A percentile compares a stretch with the other conserved stretches of the same genome.
These are phyloP conservation scores for Podospora sp. DNA, from an alignment of 495 filamentous ascomycete genomes.

Conservation along the genomic window DNA sequence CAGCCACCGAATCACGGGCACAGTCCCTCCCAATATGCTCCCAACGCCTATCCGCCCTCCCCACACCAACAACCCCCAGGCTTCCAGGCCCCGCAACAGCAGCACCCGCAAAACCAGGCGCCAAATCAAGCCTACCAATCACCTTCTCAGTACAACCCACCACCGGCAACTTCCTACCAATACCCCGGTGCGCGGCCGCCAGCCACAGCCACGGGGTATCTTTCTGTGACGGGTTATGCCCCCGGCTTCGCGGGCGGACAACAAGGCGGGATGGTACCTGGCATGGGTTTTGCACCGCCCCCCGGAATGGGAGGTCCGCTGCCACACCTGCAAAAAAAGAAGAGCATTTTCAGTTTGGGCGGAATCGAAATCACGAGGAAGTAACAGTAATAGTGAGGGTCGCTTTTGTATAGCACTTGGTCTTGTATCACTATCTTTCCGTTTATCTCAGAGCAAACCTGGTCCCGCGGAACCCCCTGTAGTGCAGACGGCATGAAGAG, in stretches of 20 bases:
- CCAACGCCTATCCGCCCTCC: neutral
- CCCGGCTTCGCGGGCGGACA: neutral
- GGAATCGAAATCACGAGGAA: conserved; percentile 11
- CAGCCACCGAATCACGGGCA: neutral
- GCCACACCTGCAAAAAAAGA: conserved; percentile 8
- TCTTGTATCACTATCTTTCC: no score
- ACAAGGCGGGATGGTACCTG: neutral
- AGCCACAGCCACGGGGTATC: neutral
- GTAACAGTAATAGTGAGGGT: neutral
- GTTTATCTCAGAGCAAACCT: no score
- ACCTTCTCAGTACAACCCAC: no score
- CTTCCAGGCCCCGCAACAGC: neutral
- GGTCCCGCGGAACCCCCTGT: no score
- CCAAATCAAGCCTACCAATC: neutral
- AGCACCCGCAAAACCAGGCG: neutral
- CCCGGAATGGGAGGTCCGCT: conserved; percentile 8
- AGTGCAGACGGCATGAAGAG: no score
- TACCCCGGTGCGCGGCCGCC: neutral
- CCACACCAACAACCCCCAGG: neutral
- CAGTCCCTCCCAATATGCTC: no score
- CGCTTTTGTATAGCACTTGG: no score
- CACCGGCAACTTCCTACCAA: neutral
- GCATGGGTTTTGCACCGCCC: conserved; percentile 2
- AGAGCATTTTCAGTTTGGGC: conserved; percentile 7
- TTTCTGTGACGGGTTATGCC: conserved; percentile 1